Base-by-base conservation (phyloP, 306 rosid genomes). In the Sechiopsis laciniata region DNA sequence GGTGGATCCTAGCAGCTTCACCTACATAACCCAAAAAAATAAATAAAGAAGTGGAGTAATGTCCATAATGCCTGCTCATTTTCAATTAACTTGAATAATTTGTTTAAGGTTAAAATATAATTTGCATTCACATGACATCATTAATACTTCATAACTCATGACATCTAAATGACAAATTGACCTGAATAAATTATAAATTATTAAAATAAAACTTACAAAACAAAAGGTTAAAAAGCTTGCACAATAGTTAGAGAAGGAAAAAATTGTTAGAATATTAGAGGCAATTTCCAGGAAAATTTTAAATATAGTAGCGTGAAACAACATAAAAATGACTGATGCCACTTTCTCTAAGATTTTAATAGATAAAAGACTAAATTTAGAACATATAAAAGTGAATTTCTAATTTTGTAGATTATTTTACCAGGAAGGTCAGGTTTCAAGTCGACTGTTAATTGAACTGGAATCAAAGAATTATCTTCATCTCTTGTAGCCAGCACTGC, bases 391-490 rank as follows among this genome's bases (percentile, higher is more conserved):
- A 45, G 50, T 45, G 11, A 45, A 45, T 45, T 45, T 45, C 3
- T 2, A 9, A 45, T 0, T n/a, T 26, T 2, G 22, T 63, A 62
- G 51, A 45, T 21, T 7, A 46, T 13, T 21, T 45, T 68, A 84
- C 87, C 80, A 14, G 88, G 88, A 73, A 85, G 88, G 79, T 85
- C 88, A 20, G 88, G 88, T 78, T 85, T 85, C 68, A 85, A 76
- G 72, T 85, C 88, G 70, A 82, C 84, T 1, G 88, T 85, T 76
- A 85, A 70, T 32, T 85, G 88, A 14, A 80, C 55, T 40, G 88
- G 79, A 69, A 80, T 74, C 84, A 82, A 59, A 72, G 80, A 79
- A 55, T 75, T 65, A 54, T 80, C 81, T 24, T 78, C 45, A 12
- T 85, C 86, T 45, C 80, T 80, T 5, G 86, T 82, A 48, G 84